Percentiles rank a stretch among this genome's conserved stretches.
These are phyloP conservation scores for Cladosporium oxysporum DNA, from an alignment of 2,329 filamentous ascomycete genomes.

Conservation along the genomic window DNA sequence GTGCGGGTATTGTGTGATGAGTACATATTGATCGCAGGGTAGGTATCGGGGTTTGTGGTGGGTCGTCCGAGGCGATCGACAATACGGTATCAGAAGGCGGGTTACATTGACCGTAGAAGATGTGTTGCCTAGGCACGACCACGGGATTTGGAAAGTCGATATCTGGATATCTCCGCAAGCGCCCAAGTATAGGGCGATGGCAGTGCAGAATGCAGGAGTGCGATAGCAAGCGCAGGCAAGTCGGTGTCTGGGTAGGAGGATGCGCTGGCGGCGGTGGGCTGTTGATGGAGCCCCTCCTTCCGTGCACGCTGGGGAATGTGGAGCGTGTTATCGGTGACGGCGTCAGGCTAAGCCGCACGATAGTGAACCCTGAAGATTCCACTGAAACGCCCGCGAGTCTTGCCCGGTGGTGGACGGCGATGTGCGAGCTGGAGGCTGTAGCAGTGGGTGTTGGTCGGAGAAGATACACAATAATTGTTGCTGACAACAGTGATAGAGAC, in stretches of 20 bases:
- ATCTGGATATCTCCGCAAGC: background rate
- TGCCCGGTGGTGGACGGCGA: background rate
- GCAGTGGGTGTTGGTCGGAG: background rate
- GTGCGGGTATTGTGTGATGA: slow-evolving; percentile 19
- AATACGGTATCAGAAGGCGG: background rate
- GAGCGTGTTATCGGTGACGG: slow-evolving; percentile 6
- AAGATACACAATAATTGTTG: background rate
- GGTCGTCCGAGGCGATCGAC: slow-evolving; percentile 5
- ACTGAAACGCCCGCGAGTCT: background rate
- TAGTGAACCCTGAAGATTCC: background rate
- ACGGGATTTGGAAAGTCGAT: background rate
- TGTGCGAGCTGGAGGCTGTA: background rate
- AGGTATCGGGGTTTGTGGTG: background rate
- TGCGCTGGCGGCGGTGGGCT: slow-evolving; percentile 17
- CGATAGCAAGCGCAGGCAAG: background rate
- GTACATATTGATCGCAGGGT: slow-evolving; percentile 13
- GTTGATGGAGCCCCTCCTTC: slow-evolving; percentile 16
- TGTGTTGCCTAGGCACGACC: background rate
- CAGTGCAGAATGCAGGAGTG: background rate
- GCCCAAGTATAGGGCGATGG: background rate
- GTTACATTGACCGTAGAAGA: slow-evolving; percentile 5
- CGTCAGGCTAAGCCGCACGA: background rate
- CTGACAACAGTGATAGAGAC: background rate
- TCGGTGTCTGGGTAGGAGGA: background rate
- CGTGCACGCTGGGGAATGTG: slow-evolving; percentile 12